phyloP scores from a whole-genome alignment of 129 eudicot species.

The Flaveria sonorensis region DNA sequence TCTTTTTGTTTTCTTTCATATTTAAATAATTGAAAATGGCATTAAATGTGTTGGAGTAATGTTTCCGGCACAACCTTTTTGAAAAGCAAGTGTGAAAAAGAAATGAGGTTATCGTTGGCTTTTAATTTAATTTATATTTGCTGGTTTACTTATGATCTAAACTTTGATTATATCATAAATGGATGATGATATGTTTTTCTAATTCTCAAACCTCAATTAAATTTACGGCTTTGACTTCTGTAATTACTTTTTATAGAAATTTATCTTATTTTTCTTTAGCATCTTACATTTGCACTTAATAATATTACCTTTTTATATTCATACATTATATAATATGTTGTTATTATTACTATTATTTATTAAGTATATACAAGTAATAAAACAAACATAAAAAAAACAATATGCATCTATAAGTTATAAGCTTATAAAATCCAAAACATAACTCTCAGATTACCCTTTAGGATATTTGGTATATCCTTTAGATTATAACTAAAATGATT shows the following conservation, averaged over 20 bases:
- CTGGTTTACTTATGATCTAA: not conserved
- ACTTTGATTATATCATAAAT: not conserved
- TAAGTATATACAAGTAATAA: no score
- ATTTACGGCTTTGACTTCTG: not conserved
- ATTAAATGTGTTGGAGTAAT: slow-evolving; percentile 29
- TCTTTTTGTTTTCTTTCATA: not conserved
- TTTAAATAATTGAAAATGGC: not conserved
- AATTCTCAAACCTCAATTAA: not conserved
- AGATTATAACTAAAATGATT: no score
- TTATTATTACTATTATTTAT: not conserved
- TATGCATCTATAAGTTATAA: no score
- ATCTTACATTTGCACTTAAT: not conserved
- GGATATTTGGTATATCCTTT: no score
- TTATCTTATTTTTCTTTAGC: not conserved
- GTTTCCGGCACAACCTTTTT: slow-evolving; percentile 27
- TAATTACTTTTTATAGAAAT: not conserved
- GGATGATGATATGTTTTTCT: not conserved
- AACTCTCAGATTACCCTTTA: not conserved
- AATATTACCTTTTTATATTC: not conserved
- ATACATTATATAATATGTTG: not conserved
- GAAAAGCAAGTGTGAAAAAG: slow-evolving; percentile 31
- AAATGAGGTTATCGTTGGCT: slow-evolving; percentile 3
- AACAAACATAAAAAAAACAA: no score
- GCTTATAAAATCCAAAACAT: no score
- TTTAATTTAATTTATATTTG: slow-evolving; percentile 16